Percentiles rank a stretch among this genome's conserved stretches.
Evolutionary conservation across 345 rosid genomes (phyloP).

Genomic region (Linum tenue): DNA sequence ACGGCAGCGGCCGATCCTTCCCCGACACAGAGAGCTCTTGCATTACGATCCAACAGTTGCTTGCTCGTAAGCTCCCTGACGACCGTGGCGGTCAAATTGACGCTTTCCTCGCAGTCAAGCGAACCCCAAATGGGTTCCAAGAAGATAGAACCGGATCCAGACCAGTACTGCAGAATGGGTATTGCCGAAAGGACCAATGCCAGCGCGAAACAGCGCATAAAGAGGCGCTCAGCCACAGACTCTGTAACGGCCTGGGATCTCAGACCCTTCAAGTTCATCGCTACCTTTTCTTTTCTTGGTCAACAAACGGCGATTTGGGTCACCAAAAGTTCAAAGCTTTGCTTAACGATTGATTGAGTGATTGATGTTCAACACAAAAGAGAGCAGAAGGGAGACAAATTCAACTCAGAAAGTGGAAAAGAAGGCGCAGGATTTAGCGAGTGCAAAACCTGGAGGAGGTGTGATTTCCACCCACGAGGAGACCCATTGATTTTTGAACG

Average conservation of each 20-base stretch:
- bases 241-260: constrained; percentile 35
- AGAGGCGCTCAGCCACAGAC: constrained; percentile 49
- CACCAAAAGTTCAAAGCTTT: neutral
- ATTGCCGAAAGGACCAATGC: constrained; percentile 43
- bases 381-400: constrained; percentile 32
- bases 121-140: constrained; percentile 42
- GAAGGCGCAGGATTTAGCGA: constrained; percentile 36
- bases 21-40: constrained; percentile 67
- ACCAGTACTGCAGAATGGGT: constrained; percentile 41
- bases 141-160: constrained; percentile 33
- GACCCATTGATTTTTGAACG: constrained; percentile 52
- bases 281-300: neutral
- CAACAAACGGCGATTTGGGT: neutral
- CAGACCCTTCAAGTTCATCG: constrained; percentile 46
- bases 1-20: constrained; percentile 51
- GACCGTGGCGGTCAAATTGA: constrained; percentile 37
- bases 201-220: constrained; percentile 49
- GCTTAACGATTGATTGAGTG: neutral
- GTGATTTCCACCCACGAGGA: constrained; percentile 99
- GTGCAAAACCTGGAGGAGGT: constrained; percentile 97
- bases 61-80: constrained; percentile 43
- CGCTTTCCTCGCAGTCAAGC: constrained; percentile 37
- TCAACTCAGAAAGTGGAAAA: neutral
- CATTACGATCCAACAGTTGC: constrained; percentile 38
- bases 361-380: neutral